phyloP scores from a whole-genome alignment of 192 early-diverging fungal species.

The Mortierella hygrophila region DNA sequence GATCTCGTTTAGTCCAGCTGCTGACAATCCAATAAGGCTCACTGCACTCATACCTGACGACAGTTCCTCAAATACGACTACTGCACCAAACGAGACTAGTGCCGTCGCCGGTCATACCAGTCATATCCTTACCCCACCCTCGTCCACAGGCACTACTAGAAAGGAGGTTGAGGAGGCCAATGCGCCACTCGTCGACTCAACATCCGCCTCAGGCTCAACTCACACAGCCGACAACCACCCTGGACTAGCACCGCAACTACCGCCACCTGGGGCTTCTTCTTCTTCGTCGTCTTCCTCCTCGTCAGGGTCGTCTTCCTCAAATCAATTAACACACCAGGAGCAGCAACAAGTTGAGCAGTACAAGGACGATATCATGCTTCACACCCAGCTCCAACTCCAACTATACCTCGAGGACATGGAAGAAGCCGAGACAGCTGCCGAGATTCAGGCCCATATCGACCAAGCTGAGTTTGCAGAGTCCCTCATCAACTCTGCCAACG shows the following conservation, averaged over 20 bases:
- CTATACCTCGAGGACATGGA: slow-evolving; percentile 42
- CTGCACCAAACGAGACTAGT: neutral
- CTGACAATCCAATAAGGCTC: neutral
- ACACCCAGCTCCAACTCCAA: slow-evolving; percentile 43
- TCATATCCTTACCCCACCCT: neutral
- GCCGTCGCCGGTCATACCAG: neutral
- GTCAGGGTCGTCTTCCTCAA: neutral
- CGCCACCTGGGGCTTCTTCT: neutral
- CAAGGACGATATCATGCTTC: slow-evolving; percentile 23
- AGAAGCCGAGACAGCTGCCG: slow-evolving; percentile 19
- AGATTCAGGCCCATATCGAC: slow-evolving; percentile 23
- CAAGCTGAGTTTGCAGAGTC: neutral
- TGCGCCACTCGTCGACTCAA: neutral
- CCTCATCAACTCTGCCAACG: neutral
- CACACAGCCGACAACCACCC: neutral
- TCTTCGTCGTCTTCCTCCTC: neutral
- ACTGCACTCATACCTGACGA: neutral
- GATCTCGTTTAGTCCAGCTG: neutral
- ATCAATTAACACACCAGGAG: neutral
- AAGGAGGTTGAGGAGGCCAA: neutral
- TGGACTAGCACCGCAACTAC: neutral
- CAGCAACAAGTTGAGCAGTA: slow-evolving; percentile 12
- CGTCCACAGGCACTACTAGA: neutral
- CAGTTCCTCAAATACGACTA: neutral
- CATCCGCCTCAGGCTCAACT: neutral